These are phyloP conservation scores for Onygenales sp. DNA, from an alignment of 2,329 filamentous ascomycete genomes.

Conservation along the genomic window DNA sequence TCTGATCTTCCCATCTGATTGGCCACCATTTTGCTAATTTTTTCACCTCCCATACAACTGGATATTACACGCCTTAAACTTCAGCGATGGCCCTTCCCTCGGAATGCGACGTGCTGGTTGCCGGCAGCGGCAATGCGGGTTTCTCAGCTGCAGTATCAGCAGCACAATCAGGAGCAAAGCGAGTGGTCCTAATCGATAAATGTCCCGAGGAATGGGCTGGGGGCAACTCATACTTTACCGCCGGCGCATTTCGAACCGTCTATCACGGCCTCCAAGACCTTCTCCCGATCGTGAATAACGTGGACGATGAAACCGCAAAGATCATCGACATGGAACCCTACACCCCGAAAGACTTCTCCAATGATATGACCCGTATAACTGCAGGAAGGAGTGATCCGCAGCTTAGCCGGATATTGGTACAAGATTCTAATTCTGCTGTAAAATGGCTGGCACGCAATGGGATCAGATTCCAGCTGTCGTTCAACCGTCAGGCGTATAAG, in stretches of 20 bases:
- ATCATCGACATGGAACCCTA: constrained; percentile 53
- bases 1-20: no score
- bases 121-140: constrained; percentile 57
- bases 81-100: constrained; percentile 5
- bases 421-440: constrained; percentile 41
- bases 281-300: constrained; percentile 53
- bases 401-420: constrained; percentile 42
- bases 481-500: constrained; percentile 57
- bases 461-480: constrained; percentile 50
- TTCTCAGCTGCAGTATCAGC: constrained; percentile 52
- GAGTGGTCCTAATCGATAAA: constrained; percentile 51
- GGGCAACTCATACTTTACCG: constrained; percentile 57
- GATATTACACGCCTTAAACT: no score
- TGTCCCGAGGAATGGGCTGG: constrained; percentile 50
- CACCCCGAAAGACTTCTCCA: constrained; percentile 42
- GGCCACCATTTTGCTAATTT: no score
- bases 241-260: constrained; percentile 51
- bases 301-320: constrained; percentile 34
- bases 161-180: constrained; percentile 34
- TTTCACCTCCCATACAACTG: no score
- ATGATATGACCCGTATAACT: constrained; percentile 50
- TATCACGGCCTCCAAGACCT: constrained; percentile 49
- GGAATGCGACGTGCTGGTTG: constrained; percentile 36
- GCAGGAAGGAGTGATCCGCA: constrained; percentile 42
- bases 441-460: constrained; percentile 49